Conservation (phyloP, 495 filamentous ascomycete species). For the Penicillium canescens region DNA sequence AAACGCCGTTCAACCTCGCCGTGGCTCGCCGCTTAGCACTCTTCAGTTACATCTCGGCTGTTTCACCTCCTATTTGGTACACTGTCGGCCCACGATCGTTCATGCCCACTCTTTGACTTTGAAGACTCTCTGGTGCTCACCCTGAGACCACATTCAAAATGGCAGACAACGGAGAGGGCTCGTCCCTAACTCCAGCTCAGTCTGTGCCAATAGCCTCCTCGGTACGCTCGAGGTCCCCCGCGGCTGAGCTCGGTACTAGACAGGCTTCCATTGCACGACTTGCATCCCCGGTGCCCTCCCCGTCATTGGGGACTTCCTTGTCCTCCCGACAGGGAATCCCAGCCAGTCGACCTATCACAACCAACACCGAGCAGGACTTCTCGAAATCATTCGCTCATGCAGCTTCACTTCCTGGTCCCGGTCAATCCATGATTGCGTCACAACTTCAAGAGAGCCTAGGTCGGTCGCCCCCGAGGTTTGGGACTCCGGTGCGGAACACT, state of each 20-base stretch:
- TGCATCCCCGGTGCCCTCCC: slow-evolving; percentile 65
- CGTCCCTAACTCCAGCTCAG: slow-evolving; percentile 31
- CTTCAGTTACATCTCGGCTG: slow-evolving; percentile 1
- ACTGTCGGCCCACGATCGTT: neutral
- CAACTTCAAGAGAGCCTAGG: slow-evolving; percentile 66
- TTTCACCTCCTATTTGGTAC: neutral
- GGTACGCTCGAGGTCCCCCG: slow-evolving; percentile 41
- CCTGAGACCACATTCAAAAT: slow-evolving; percentile 22
- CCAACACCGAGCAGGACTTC: slow-evolving; percentile 32
- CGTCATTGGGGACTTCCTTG: slow-evolving; percentile 41
- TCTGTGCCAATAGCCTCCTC: slow-evolving; percentile 41
- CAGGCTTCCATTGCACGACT: slow-evolving; percentile 71
- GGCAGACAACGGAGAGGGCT: slow-evolving; percentile 43
- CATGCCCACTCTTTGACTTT: slow-evolving; percentile 11
- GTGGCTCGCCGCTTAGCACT: slow-evolving; percentile 6
- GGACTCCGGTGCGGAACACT: slow-evolving; percentile 55
- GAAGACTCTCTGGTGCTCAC: slow-evolving; percentile 2
- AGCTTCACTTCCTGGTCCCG: slow-evolving; percentile 60
- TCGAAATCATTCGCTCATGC: slow-evolving; percentile 31
- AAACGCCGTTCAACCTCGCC: slow-evolving; percentile 13
- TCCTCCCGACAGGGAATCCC: slow-evolving; percentile 44
- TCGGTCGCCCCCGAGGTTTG: slow-evolving; percentile 49
- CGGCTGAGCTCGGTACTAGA: slow-evolving; percentile 52
- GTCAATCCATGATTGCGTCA: slow-evolving; percentile 74
- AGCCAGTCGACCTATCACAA: slow-evolving; percentile 20